Percentiles rank a stretch among this genome's conserved stretches.
Evolutionary conservation across 2,329 filamentous ascomycete genomes (phyloP).

Genomic region (Kalmusia sp.): DNA sequence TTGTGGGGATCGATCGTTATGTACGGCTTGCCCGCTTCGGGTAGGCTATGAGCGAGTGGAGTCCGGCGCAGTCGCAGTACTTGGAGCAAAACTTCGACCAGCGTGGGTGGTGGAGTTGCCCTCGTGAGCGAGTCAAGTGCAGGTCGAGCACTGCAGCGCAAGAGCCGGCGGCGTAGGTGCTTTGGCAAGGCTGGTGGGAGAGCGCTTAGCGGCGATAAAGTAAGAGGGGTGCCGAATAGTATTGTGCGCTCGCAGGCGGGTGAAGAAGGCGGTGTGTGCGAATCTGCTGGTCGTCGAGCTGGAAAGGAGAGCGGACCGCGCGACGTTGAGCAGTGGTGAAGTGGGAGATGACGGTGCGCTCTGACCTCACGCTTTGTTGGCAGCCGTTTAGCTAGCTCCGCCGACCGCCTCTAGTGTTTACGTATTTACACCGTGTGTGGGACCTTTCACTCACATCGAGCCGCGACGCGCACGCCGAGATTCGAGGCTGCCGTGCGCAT

Average conservation of each 20-base stretch:
- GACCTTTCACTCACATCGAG: slow-evolving; percentile 24
- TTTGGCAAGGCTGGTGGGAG: slow-evolving; percentile 22
- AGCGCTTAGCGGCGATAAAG: slow-evolving; percentile 9
- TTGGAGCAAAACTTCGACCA: not conserved
- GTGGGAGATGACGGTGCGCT: slow-evolving; percentile 34
- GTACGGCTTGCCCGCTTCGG: slow-evolving; percentile 2
- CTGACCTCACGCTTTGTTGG: slow-evolving; percentile 26
- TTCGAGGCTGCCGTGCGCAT: slow-evolving; percentile 19
- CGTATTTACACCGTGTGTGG: slow-evolving; percentile 24
- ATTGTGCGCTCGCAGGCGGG: not conserved
- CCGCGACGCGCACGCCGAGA: slow-evolving; percentile 26
- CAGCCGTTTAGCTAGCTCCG: slow-evolving; percentile 12
- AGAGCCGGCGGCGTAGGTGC: slow-evolving; percentile 17
- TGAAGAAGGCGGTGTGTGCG: slow-evolving; percentile 3
- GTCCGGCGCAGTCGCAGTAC: not conserved
- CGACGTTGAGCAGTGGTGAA: slow-evolving; percentile 25
- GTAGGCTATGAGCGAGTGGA: not conserved
- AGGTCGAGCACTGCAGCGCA: slow-evolving; percentile 10
- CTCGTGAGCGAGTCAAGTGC: not conserved
- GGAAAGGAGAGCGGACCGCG: slow-evolving; percentile 3
- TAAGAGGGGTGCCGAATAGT: not conserved
- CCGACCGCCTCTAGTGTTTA: slow-evolving; percentile 26
- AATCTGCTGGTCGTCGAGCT: not conserved
- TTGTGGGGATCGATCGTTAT: slow-evolving; percentile 4
- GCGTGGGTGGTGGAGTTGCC: not conserved